A percentile compares a stretch with the other conserved stretches of the same genome.
Evolutionary conservation across 495 filamentous ascomycete species (phyloP).

Genomic region (Penicillium ucsense): DNA sequence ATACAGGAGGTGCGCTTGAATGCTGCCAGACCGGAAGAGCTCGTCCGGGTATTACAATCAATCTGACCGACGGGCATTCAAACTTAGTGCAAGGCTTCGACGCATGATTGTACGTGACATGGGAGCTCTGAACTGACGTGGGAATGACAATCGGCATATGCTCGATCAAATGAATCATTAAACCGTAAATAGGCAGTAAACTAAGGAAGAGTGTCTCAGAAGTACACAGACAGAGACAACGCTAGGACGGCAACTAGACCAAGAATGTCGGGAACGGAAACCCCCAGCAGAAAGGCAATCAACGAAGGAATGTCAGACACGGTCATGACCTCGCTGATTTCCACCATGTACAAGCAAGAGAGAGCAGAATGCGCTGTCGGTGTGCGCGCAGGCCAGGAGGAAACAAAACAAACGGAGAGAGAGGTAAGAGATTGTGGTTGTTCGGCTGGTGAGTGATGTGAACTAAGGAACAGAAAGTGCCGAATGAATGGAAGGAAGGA

Average conservation of each 20-base stretch:
- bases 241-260: conserved; percentile 8
- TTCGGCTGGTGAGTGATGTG: conserved; percentile 11
- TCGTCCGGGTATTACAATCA: background rate
- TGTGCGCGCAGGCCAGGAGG: background rate
- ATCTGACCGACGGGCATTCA: background rate
- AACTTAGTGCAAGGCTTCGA: no score
- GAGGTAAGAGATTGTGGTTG: conserved; percentile 17
- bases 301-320: conserved; percentile 7
- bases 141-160: background rate
- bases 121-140: background rate
- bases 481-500: background rate
- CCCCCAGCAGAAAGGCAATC: background rate
- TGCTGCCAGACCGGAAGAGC: background rate
- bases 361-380: no score
- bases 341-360: conserved; percentile 23
- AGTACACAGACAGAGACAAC: conserved; percentile 7
- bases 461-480: conserved; percentile 9
- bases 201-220: conserved; percentile 3
- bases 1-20: no score
- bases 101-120: background rate
- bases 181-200: conserved; percentile 3
- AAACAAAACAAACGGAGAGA: conserved; percentile 1
- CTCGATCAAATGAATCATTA: conserved; percentile 2
- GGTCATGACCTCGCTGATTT: conserved; percentile 13
- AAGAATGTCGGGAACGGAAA: conserved; percentile 1